These are phyloP conservation scores for Ophiorrhiza pumila DNA, from an alignment of 257 asterid genomes.

Conservation along the genomic window DNA sequence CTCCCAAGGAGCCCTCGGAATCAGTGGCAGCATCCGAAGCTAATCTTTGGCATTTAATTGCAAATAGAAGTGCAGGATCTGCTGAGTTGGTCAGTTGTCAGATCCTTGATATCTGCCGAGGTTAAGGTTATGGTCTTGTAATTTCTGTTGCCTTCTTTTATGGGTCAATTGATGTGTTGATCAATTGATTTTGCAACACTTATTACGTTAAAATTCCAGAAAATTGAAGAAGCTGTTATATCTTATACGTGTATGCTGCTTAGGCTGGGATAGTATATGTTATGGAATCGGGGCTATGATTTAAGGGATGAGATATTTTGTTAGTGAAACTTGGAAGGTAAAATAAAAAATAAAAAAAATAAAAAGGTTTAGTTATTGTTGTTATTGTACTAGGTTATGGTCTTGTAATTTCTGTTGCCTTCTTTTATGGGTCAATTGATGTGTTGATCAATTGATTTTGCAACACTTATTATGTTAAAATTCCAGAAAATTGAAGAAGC, in stretches of 20 bases:
- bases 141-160: slow-evolving; percentile 6
- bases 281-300: not conserved
- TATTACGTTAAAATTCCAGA: not conserved
- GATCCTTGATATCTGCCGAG: slow-evolving; percentile 55
- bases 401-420: slow-evolving; percentile 10
- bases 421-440: slow-evolving; percentile 14
- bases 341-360: too few species aligned
- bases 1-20: slow-evolving; percentile 39
- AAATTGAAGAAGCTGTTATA: slow-evolving; percentile 5
- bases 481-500: slow-evolving; percentile 2
- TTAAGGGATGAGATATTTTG: not conserved
- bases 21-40: slow-evolving; percentile 40
- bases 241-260: slow-evolving; percentile 9
- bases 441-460: slow-evolving; percentile 4
- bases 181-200: not conserved
- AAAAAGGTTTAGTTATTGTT: too few species aligned
- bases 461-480: not conserved
- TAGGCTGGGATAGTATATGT: slow-evolving; percentile 4
- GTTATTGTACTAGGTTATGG: too few species aligned
- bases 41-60: slow-evolving; percentile 57
- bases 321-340: not conserved
- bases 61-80: slow-evolving; percentile 51
- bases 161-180: slow-evolving; percentile 14
- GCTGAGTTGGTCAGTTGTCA: slow-evolving; percentile 85
- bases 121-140: slow-evolving; percentile 10